Evolutionary conservation across 805 yeast species (phyloP), one percentile per base, ranked within the genome.

Genomic region (Citeromyces nyonsensis): DNA sequence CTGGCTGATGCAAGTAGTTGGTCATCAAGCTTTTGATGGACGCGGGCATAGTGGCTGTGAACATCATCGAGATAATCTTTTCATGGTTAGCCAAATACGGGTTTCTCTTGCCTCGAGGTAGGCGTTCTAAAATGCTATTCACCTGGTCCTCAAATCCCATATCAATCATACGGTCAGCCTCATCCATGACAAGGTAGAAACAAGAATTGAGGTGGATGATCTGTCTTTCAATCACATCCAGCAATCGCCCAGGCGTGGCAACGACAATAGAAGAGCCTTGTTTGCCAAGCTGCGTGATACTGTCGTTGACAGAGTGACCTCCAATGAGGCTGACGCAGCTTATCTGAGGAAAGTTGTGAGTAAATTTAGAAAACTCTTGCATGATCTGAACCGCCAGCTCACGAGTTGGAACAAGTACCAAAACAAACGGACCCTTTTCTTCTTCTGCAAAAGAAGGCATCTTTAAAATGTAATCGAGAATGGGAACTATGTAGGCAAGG

Each of bases 151-250:
- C 95, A 49, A 88, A 88, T 4, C 96, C 96, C 70, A 88, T 66
- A 49, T 85, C 95, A 28, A 88, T 74, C 97, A 88, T 88, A 41
- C 86, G 63, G 52, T 88, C 98, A 2, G 95, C 95, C 54, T 88
- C 98, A 56, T 88, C 98, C 59, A 86, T 63, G 2, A 82, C 76
- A 14, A 88, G 54, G 38, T 73, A 78, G 38, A 64, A 64, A 38
- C 94, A 70, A 36, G 70, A 69, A 26, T 56, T 57, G 24, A 86
- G 53, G 1, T 65, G 66, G 3, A 85, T 37, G 13, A 78, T 57
- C n/a, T 73, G 70, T 33, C 79, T 59, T 35, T 78, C 84, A 11
- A 86, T 40, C 37, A 85, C 73, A 45, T 88, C 98, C 9, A 84
- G 64, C 30, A 88, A 57, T 38, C 97, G 59, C 5, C 98, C 98